Evolutionary conservation across 129 eudicot species (phyloP).

Genomic region (Pulicaria dysenterica): DNA sequence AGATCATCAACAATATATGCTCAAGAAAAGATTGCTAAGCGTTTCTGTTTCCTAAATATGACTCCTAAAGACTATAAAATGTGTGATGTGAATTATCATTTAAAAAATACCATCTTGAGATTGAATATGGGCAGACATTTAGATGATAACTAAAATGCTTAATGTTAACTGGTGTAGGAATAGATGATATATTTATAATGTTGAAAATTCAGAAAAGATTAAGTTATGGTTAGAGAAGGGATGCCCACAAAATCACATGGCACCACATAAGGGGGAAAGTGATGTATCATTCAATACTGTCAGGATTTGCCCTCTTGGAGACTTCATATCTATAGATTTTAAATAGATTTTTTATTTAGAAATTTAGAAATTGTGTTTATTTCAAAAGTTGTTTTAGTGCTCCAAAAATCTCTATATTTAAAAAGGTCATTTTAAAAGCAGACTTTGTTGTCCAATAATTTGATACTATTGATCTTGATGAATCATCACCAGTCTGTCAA

Average conservation of each 20-base stretch:
- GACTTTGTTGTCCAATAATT: not conserved
- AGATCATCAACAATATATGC: too few relatives aligned
- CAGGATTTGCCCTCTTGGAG: constrained; percentile 30
- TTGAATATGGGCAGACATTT: not conserved
- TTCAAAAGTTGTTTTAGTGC: too few relatives aligned
- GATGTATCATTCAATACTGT: constrained; percentile 41
- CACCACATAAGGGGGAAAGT: constrained; percentile 36
- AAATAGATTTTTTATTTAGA: too few relatives aligned
- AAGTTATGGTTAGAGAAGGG: constrained; percentile 28
- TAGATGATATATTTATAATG: constrained; percentile 11
- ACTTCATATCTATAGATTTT: constrained; percentile 12
- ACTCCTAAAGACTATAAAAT: not conserved
- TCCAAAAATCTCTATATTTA: too few relatives aligned
- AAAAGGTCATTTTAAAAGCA: too few relatives aligned
- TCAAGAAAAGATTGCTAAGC: too few relatives aligned
- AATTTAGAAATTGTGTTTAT: too few relatives aligned
- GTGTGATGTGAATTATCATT: not conserved
- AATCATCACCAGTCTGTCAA: not conserved
- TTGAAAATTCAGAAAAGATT: constrained; percentile 18
- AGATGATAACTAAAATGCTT: not conserved
- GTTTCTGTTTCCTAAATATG: too few relatives aligned
- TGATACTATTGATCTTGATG: not conserved
- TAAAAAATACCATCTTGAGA: not conserved
- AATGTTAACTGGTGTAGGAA: constrained; percentile 6
- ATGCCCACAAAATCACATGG: constrained; percentile 49